phyloP scores from a whole-genome alignment of 2,329 filamentous ascomycete species.

The Fusarium coicis region DNA sequence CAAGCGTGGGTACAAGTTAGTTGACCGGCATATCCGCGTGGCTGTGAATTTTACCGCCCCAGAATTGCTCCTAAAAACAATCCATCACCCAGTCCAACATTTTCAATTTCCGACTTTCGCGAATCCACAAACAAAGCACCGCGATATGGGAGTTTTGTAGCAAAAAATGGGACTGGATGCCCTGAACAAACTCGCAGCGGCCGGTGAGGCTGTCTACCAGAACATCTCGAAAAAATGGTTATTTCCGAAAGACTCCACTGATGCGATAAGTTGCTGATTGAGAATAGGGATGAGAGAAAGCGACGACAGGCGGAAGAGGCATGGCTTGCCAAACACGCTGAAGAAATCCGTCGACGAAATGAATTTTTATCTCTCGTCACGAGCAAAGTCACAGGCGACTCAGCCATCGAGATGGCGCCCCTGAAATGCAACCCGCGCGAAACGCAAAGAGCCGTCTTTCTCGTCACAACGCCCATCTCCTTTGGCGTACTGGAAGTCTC shows the following conservation, averaged over 20 bases:
- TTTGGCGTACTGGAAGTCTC: constrained; percentile 40
- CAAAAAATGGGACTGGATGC: constrained; percentile 33
- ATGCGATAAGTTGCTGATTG: background rate
- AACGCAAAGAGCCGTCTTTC: constrained; percentile 36
- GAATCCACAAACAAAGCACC: too few species aligned
- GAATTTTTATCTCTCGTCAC: constrained; percentile 30
- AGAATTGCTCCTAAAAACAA: background rate
- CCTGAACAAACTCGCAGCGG: constrained; percentile 26
- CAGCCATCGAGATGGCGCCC: constrained; percentile 33
- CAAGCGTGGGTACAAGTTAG: constrained; percentile 4
- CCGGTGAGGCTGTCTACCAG: constrained; percentile 30
- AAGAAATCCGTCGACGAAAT: constrained; percentile 36
- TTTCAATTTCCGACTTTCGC: too few species aligned
- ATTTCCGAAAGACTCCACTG: background rate
- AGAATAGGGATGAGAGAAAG: constrained; percentile 25
- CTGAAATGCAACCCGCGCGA: constrained; percentile 28
- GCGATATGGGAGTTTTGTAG: constrained; percentile 9
- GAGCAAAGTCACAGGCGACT: constrained; percentile 36
- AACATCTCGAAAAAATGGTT: constrained; percentile 36
- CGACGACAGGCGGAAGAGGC: background rate
- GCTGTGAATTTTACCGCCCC: constrained; percentile 27
- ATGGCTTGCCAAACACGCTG: constrained; percentile 3
- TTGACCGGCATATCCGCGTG: constrained; percentile 28
- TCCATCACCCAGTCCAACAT: background rate
- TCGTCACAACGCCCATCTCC: constrained; percentile 38